These are phyloP conservation scores for Infundibulicybe gibba DNA, from an alignment of 768 basidiomycete genomes.

Conservation along the genomic window DNA sequence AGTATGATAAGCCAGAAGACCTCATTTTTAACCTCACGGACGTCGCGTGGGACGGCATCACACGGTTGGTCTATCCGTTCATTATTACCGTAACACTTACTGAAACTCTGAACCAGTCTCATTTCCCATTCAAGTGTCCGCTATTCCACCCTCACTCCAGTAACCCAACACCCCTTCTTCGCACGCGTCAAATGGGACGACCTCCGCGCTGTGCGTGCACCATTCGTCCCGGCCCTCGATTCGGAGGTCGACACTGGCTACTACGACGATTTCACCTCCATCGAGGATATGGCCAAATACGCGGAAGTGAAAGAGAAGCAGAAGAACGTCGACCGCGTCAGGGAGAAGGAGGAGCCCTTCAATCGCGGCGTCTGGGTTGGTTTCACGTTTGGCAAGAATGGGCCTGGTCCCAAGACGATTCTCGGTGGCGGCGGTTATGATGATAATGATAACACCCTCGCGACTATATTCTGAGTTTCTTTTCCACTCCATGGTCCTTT, in stretches of 20 bases:
- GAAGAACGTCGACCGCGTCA: constrained; percentile 85
- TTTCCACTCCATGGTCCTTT: not conserved
- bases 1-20: constrained; percentile 95
- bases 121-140: constrained; percentile 86
- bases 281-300: constrained; percentile 98
- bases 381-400: constrained; percentile 89
- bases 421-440: constrained; percentile 25
- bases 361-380: constrained; percentile 85
- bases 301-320: constrained; percentile 98
- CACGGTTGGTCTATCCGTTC: constrained; percentile 45
- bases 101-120: constrained; percentile 41
- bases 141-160: constrained; percentile 67
- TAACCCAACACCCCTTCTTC: constrained; percentile 85
- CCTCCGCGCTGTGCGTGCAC: constrained; percentile 72
- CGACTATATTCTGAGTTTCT: constrained; percentile 53
- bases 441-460: constrained; percentile 48
- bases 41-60: constrained; percentile 92
- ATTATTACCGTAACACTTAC: not conserved
- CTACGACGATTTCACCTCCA: constrained; percentile 86
- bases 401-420: constrained; percentile 50
- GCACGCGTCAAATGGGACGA: constrained; percentile 69
- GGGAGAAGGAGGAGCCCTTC: constrained; percentile 78
- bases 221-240: constrained; percentile 93
- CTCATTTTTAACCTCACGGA: constrained; percentile 95
- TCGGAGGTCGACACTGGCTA: constrained; percentile 94